Base-by-base conservation (phyloP, 164 flowering plant species). In the Annona cherimola region DNA sequence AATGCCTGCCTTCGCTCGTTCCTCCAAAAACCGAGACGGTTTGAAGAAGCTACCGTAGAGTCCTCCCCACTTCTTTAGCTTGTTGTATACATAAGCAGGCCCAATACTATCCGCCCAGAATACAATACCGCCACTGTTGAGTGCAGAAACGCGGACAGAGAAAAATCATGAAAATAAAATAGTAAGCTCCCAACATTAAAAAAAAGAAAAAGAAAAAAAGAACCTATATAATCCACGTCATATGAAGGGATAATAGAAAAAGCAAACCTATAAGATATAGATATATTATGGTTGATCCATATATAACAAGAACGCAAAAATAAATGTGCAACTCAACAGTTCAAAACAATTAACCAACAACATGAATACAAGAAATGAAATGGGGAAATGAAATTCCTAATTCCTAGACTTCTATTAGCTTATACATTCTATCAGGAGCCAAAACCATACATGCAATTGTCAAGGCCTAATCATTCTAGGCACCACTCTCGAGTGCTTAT, bases 31-130 rank as follows among this genome's bases (percentile, higher is more conserved):
- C 73, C 74, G 84, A n/a, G 98, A 91, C 43, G 99, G 99, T 71
- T 83, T 86, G 67, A 72, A 95, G 76, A 95, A 89, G 79, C 74
- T 71, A 12, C 99, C 96, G 74, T 90, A 89, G 46, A 67, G 4
- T 69, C 83, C 82, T 3, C 88, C 81, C 96, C 96, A 93, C 78
- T 86, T 90, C 83, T 90, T 88, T 41, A 96, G 87, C 69, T 91
- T 83, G 43, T 71, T 42, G 61, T 87, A 91, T 68, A 96, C 74
- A 69, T 84, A 83, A 8, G 76, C 71, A 62, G 93, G 73, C 12
- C 98, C 99, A 75, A 93, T 81, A 18, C 74, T 63, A 78, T 96
- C 98, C 0, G 87, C 99, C 99, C 99, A 96, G 64, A 89, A 96
- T 2, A 93, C 81, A 42, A 96, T 79, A 46, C 99, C 99, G 16